Evolutionary conservation across 192 early-diverging fungal genomes (phyloP), one percentile per base, ranked within the genome.

Genomic region (Umbelopsis vinacea): DNA sequence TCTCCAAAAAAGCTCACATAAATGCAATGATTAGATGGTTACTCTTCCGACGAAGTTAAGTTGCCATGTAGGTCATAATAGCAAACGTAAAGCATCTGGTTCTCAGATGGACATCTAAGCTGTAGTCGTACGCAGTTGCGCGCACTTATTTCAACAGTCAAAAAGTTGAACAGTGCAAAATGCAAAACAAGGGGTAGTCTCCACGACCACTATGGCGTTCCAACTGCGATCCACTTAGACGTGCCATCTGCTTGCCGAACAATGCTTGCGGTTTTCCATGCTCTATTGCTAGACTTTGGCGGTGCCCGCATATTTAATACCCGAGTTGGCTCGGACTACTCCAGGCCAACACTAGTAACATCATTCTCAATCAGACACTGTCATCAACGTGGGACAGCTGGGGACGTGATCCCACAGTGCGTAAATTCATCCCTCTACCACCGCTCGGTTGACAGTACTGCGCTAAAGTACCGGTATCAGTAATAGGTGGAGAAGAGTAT

Each of bases 271-370:
- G 57, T 63, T 63, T 63, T 63, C 57, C 57, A 63, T 63, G 57
- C 57, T 63, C 57, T 63, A 63, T 63, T 63, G 17, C 57, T 63
- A 63, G 57, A 63, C 57, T 63, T 63, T 63, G 57, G 57, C 57
- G 57, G 33, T 63, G 26, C 57, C 57, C 57, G n/a, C 57, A 63
- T 63, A 63, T 63, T 63, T 63, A 63, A 63, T 63, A 63, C 57
- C 57, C 57, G 57, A 22, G 57, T 63, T 37, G 19, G 57, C 57
- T 63, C 26, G 33, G 33, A 63, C 57, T 63, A 17, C 57, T 63
- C 57, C 17, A 63, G 35, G 57, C 57, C 33, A 37, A 63, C 57
- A 63, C 57, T 63, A 17, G 57, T 63, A 33, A 63, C 57, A 37
- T 63, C 57, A 63, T 63, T 37, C 57, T 63, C 57, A 63, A 63